phyloP scores from a whole-genome alignment of 1,139 yeast genomes.

The Saccharomyces hybrid region DNA sequence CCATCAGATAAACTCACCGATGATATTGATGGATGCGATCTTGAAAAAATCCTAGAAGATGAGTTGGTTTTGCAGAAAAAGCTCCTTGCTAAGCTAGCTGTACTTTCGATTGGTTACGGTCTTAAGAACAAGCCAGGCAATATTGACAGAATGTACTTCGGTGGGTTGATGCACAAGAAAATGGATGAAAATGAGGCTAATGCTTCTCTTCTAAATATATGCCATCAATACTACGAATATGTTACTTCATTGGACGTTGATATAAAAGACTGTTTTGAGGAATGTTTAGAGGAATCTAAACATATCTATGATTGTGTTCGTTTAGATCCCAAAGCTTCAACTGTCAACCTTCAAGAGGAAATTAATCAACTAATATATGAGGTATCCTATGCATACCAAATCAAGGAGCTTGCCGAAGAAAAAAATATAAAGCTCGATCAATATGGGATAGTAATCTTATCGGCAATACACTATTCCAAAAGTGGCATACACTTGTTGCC shows the following conservation, averaged over 20 bases:
- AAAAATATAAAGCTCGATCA: constrained; percentile 29
- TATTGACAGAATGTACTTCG: constrained; percentile 1
- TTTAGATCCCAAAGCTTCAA: constrained; percentile 21
- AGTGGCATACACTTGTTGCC: constrained; percentile 10
- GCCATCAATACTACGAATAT: neutral
- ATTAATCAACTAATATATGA: constrained; percentile 35
- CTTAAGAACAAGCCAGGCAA: constrained; percentile 22
- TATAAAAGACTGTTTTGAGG: constrained; percentile 36
- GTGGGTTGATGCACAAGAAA: neutral
- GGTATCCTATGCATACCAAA: constrained; percentile 33
- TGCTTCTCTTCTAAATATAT: neutral
- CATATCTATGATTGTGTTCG: constrained; percentile 17
- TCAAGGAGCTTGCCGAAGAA: constrained; percentile 24
- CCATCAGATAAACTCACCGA: neutral
- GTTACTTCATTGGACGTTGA: constrained; percentile 45
- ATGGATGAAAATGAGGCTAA: constrained; percentile 7
- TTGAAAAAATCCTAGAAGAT: constrained; percentile 33
- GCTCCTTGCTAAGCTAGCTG: constrained; percentile 37
- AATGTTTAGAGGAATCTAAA: constrained; percentile 20
- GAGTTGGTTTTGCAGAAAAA: constrained; percentile 44
- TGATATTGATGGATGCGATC: constrained; percentile 4
- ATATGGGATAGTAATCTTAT: constrained; percentile 30
- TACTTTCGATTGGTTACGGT: constrained; percentile 40
- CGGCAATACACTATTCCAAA: constrained; percentile 26
- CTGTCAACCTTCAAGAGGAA: constrained; percentile 23